Percentiles rank a stretch among this genome's conserved stretches.
Conservation (phyloP, 2,329 filamentous ascomycete genomes). For the Aureobasidium melanogenum region DNA sequence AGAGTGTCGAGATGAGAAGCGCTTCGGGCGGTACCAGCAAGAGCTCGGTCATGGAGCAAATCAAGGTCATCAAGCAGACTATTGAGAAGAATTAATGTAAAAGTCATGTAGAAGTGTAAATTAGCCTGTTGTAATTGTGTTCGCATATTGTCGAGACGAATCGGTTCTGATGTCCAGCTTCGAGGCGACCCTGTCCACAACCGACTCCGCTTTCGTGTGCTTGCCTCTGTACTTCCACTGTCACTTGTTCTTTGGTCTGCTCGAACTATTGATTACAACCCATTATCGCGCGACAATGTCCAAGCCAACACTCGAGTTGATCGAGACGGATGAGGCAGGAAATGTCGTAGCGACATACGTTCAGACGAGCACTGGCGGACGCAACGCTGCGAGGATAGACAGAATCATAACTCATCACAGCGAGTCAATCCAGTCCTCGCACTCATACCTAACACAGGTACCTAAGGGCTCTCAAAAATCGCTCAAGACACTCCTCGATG, state of each 20-base stretch:
- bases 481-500: conserved; percentile 46
- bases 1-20: conserved; percentile 68
- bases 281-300: background rate
- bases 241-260: background rate
- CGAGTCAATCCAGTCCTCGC: conserved; percentile 10
- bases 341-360: conserved; percentile 42
- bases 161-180: no score
- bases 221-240: background rate
- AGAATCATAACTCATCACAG: conserved; percentile 13
- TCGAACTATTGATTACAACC: no score
- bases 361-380: conserved; percentile 26
- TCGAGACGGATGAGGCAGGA: conserved; percentile 43
- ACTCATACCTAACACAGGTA: conserved; percentile 1
- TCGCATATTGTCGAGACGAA: background rate
- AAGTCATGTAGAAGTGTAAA: background rate
- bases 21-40: conserved; percentile 72
- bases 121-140: background rate
- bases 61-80: conserved; percentile 42
- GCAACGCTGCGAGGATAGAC: conserved; percentile 14
- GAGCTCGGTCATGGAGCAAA: conserved; percentile 56
- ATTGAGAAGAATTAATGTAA: conserved; percentile 20
- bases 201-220: background rate
- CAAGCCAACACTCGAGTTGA: conserved; percentile 15
- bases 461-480: conserved; percentile 19
- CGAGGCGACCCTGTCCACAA: background rate